phyloP scores from a whole-genome alignment of 257 asterid species.

The Linaria vulgaris region DNA sequence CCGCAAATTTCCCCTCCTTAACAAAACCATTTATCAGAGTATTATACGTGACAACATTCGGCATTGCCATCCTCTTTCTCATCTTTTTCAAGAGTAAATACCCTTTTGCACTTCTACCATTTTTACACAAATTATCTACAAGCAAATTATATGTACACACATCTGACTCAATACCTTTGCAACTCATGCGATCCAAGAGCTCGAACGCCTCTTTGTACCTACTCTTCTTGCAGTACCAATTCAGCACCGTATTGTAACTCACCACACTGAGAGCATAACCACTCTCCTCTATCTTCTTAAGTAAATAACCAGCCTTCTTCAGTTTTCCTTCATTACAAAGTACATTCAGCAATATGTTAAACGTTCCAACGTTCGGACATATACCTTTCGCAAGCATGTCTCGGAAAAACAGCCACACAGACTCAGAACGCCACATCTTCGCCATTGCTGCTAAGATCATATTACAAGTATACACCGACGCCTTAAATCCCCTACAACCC shows the following conservation, averaged over 20 bases:
- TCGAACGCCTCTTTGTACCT: slow-evolving; percentile 64
- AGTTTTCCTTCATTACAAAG: slow-evolving; percentile 72
- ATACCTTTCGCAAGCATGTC: slow-evolving; percentile 63
- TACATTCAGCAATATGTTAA: slow-evolving; percentile 68
- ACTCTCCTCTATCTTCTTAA: slow-evolving; percentile 80
- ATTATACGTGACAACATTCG: slow-evolving; percentile 82
- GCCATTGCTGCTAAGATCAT: slow-evolving; percentile 64
- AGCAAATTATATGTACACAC: slow-evolving; percentile 78
- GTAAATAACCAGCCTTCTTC: slow-evolving; percentile 62
- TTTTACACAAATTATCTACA: slow-evolving; percentile 71
- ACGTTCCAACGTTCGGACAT: slow-evolving; percentile 66
- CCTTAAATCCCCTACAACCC: slow-evolving; percentile 62
- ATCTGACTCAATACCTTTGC: slow-evolving; percentile 73
- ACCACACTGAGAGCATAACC: slow-evolving; percentile 79
- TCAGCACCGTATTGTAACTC: slow-evolving; percentile 82
- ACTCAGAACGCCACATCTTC: slow-evolving; percentile 36
- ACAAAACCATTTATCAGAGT: slow-evolving; percentile 77
- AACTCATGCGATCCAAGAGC: slow-evolving; percentile 73
- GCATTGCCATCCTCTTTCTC: slow-evolving; percentile 61
- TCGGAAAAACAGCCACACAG: slow-evolving; percentile 70
- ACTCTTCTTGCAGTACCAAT: slow-evolving; percentile 79
- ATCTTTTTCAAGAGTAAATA: slow-evolving; percentile 68
- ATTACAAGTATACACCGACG: slow-evolving; percentile 76
- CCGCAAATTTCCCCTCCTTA: slow-evolving; percentile 68
- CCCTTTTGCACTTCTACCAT: slow-evolving; percentile 60